Evolutionary conservation across 2,329 filamentous ascomycete genomes (phyloP).

Genomic region (Diplodia corticola): DNA sequence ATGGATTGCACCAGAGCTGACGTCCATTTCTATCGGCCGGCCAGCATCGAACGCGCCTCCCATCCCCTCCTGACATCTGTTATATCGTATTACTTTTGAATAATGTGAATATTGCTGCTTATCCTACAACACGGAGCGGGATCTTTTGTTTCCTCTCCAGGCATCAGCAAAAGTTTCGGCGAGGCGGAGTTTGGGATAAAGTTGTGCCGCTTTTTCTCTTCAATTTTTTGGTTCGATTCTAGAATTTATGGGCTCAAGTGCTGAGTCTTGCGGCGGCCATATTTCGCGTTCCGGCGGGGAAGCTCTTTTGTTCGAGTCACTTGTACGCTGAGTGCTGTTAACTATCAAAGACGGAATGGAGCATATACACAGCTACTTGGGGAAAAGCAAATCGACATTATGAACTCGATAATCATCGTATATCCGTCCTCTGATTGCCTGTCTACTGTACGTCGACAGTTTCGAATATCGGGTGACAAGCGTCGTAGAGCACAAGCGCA

Average conservation of each 20-base stretch:
- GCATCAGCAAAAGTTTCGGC: not conserved
- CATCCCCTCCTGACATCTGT: not conserved
- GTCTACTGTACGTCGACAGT: too few relatives aligned
- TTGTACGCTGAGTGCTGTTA: not conserved
- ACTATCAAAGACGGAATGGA: slow-evolving; percentile 13
- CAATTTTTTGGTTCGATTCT: slow-evolving; percentile 1
- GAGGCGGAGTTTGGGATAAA: slow-evolving; percentile 5
- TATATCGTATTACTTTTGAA: not conserved
- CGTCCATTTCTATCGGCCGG: not conserved
- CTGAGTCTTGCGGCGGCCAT: slow-evolving; percentile 14
- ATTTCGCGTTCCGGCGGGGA: not conserved
- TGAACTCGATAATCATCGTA: not conserved
- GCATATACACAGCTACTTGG: not conserved
- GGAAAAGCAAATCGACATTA: not conserved
- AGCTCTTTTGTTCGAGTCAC: not conserved
- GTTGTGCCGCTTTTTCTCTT: not conserved
- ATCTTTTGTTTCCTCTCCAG: not conserved
- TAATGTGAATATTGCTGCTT: slow-evolving; percentile 7
- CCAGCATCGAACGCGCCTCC: not conserved
- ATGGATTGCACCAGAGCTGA: not conserved
- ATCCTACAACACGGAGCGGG: not conserved
- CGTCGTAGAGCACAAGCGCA: not conserved
- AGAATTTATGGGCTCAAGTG: slow-evolving; percentile 18
- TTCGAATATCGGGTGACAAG: too few relatives aligned
- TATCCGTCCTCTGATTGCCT: not conserved